Percentiles rank a stretch among this genome's conserved stretches.
These are phyloP conservation scores for Capronia coronata DNA, from an alignment of 2,329 filamentous ascomycete species.

Conservation along the genomic window DNA sequence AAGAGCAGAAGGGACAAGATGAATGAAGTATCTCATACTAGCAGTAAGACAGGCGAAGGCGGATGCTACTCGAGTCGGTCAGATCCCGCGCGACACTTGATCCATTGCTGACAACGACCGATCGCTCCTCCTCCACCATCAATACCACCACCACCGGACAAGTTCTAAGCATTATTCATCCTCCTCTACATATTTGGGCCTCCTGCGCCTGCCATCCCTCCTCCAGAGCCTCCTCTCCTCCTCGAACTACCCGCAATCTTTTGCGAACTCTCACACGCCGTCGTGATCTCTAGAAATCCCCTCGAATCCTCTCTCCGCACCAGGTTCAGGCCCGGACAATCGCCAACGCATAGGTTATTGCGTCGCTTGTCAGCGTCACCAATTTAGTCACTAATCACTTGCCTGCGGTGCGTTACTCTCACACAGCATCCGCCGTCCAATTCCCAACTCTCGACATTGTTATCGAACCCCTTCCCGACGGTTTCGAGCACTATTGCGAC, in stretches of 20 bases:
- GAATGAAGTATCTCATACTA: too few species aligned
- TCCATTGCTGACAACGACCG: too few species aligned
- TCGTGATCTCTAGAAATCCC: neutral
- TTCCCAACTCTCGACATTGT: neutral
- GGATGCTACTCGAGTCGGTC: too few species aligned
- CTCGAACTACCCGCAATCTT: neutral
- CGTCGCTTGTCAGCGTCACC: slow-evolving; percentile 11
- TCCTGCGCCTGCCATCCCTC: neutral
- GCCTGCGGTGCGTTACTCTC: slow-evolving; percentile 4
- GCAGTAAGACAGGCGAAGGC: too few species aligned
- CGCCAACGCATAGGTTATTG: neutral
- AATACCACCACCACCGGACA: too few species aligned
- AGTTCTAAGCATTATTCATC: too few species aligned
- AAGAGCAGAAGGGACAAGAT: too few species aligned
- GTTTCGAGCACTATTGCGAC: neutral
- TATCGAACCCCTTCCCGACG: neutral
- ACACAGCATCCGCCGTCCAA: slow-evolving; percentile 9
- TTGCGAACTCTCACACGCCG: too few species aligned
- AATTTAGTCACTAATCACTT: neutral
- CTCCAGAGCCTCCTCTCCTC: neutral
- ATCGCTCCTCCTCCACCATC: too few species aligned
- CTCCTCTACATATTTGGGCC: too few species aligned
- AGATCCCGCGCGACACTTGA: too few species aligned
- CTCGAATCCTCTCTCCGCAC: neutral
- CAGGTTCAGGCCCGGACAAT: neutral